Percentiles rank a stretch among this genome's conserved stretches.
These are phyloP conservation scores for Tolypocladium cylindrosporum DNA, from an alignment of 2,329 filamentous ascomycete genomes.

Conservation along the genomic window DNA sequence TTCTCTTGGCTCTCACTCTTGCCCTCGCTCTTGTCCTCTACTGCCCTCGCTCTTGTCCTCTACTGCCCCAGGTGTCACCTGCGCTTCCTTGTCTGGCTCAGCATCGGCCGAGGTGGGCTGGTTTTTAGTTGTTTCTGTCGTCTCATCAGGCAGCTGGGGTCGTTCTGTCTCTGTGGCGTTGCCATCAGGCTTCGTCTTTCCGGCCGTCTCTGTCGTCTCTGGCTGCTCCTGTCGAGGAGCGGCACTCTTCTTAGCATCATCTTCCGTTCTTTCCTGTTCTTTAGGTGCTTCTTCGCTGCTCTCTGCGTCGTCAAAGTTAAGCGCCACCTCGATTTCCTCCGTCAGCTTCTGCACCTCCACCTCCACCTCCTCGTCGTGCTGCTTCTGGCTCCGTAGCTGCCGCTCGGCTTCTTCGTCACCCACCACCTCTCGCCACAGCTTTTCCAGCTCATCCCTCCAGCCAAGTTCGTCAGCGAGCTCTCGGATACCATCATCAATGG, in stretches of 20 bases:
- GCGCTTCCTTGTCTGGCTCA: neutral
- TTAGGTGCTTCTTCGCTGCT: neutral
- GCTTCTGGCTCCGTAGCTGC: slow-evolving; percentile 26
- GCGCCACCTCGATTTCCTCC: slow-evolving; percentile 21
- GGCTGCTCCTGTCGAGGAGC: neutral
- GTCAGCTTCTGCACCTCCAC: slow-evolving; percentile 34
- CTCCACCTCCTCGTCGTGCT: slow-evolving; percentile 22
- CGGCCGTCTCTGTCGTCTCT: neutral
- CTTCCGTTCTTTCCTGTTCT: neutral
- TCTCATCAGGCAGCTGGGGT: neutral
- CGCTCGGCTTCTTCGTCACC: slow-evolving; percentile 47
- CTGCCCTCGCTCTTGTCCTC: neutral
- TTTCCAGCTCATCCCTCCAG: slow-evolving; percentile 77
- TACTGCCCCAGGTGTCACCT: neutral
- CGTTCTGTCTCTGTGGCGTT: neutral
- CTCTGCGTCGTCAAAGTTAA: slow-evolving; percentile 17
- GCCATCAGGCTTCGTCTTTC: neutral
- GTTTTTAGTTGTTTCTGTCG: neutral
- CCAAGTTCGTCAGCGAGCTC: slow-evolving; percentile 71
- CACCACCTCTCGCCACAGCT: slow-evolving; percentile 59
- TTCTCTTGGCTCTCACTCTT: neutral
- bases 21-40: neutral
- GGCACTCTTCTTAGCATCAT: neutral
- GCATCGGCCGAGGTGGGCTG: neutral
- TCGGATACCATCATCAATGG: slow-evolving; percentile 75